Base-by-base conservation (phyloP, 495 filamentous ascomycete genomes). In the Aspergillus sclerotioniger region DNA sequence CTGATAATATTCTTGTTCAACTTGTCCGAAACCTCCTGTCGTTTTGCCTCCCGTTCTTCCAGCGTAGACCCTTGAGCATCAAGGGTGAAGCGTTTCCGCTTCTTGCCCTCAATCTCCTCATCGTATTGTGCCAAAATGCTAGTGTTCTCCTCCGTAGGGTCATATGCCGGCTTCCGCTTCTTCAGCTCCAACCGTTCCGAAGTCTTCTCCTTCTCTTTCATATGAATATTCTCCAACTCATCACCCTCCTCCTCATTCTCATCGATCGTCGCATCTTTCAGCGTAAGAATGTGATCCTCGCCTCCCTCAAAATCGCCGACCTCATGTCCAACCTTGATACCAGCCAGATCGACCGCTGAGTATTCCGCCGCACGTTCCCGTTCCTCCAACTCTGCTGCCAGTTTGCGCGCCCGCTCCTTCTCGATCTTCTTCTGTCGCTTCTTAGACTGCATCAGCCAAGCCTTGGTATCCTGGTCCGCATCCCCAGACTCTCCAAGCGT, bases 31-130 rank as follows among this genome's bases (percentile, higher is more conserved):
- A 82, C 77, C 49, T 83, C 78, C 37, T 80, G 75, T 45, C 80
- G 79, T 55, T 87, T 78, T 37, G 84, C 80, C 54, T 86, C 82
- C 10, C 79, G 75, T 49, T 86, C 76, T 62, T 92, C 89, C 9
- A 76, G 70, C 6, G 84, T 84, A 37, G 82, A 87, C 19, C 90
- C 91, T 54, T 84, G 77, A 2, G 84, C 87, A 69, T 91, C 91
- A 31, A 98, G 75, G 0, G 89, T 95, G 66, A 98, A 98, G 15
- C 80, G 77, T 73, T 96, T 97, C 50, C 84, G 82, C 73, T 93
- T 94, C 76, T 96, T 96, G 54, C 91, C 92, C 41, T 90, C 84
- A 48, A 96, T 96, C 65, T 95, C 92, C 66, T 96, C 93, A 62
- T 98, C 94, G 67, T 98, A 98, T 56, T 98, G 91, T 20, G 85